Evolutionary conservation across 2,329 filamentous ascomycete species (phyloP), one percentile per base, ranked within the genome.

Genomic region (Periconia digitata): DNA sequence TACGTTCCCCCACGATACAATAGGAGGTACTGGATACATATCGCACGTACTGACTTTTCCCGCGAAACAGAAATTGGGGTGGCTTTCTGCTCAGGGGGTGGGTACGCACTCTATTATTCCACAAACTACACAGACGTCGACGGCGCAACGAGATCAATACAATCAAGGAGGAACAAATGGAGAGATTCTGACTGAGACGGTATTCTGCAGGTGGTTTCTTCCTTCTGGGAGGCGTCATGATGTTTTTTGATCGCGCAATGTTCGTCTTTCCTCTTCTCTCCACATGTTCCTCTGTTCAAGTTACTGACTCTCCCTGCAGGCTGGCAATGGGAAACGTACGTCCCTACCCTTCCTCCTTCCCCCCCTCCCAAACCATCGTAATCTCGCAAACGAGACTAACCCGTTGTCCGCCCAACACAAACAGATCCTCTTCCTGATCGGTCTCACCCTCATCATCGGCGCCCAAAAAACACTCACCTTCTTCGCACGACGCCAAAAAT

Each of bases 231-330:
- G 94, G 94, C 52, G 90, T 99, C 8, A 81, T 99, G 74, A 83
- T 99, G 75, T 97, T 99, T 78, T 99, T 99, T 77, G 94, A 99
- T 75, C 85, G 94, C 58, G 90, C 94, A 66, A 92, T 97, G 90
- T 92, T 78, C 67, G 85, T 43, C 40, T 43, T 21, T 21, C 29
- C 23, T 42, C 38, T 24, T 36, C 18, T 21, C 20, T 42, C n/a
- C 32, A 15, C n/a, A 8, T 38, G 3, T 5, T 16, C 29, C 41
- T 27, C 27, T 32, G n/a, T 10, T 10, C 12, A 35, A 32, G 10
- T 17, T 29, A 35, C 55, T 62, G 42, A 60, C 3, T 8, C 10
- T 34, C 3, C 38, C 17, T 10, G n/a, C 57, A 94, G 89, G 85
- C 85, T 99, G 47, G 92, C 92, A 60, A 97, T 97, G 94, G 94